phyloP scores from a whole-genome alignment of 2,329 filamentous ascomycete species.

The Penicillium sp. region DNA sequence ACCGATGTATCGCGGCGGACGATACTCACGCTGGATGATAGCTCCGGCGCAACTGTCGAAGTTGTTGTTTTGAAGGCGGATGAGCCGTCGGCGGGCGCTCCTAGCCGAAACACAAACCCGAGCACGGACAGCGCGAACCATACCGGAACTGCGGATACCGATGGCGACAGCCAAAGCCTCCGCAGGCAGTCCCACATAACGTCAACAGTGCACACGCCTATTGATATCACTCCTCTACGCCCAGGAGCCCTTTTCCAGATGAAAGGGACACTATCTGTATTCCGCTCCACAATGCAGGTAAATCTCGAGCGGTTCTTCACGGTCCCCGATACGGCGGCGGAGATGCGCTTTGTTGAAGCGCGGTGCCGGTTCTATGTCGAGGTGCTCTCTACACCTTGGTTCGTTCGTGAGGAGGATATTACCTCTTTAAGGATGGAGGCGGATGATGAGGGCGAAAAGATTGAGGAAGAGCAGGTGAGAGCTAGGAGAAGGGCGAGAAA shows the following conservation, averaged over 20 bases:
- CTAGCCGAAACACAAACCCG: neutral
- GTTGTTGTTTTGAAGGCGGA: slow-evolving; percentile 51
- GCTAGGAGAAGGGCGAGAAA: slow-evolving; percentile 35
- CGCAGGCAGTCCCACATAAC: slow-evolving; percentile 26
- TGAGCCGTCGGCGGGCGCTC: neutral
- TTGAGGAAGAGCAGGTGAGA: slow-evolving; percentile 42
- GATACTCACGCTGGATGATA: slow-evolving; percentile 64
- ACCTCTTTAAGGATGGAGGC: slow-evolving; percentile 48
- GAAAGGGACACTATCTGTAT: slow-evolving; percentile 61
- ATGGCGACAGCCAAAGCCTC: slow-evolving; percentile 38
- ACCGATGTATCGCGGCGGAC: slow-evolving; percentile 59
- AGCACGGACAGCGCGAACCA: neutral
- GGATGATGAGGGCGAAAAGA: slow-evolving; percentile 45
- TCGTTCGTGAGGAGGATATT: slow-evolving; percentile 51
- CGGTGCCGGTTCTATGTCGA: slow-evolving; percentile 54
- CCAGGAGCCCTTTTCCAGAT: slow-evolving; percentile 59
- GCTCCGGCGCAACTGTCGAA: slow-evolving; percentile 63
- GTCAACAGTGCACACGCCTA: slow-evolving; percentile 39
- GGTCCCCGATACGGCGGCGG: slow-evolving; percentile 58
- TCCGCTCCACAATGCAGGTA: slow-evolving; percentile 57
- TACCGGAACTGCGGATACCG: neutral
- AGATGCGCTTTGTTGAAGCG: slow-evolving; percentile 59
- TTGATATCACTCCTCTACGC: slow-evolving; percentile 53
- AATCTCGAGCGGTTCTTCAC: slow-evolving; percentile 58
- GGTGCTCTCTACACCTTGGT: slow-evolving; percentile 60